Percentiles rank a stretch among this genome's conserved stretches.
These are phyloP conservation scores for Acmispon strigosus DNA, from an alignment of 306 rosid species.

Conservation along the genomic window DNA sequence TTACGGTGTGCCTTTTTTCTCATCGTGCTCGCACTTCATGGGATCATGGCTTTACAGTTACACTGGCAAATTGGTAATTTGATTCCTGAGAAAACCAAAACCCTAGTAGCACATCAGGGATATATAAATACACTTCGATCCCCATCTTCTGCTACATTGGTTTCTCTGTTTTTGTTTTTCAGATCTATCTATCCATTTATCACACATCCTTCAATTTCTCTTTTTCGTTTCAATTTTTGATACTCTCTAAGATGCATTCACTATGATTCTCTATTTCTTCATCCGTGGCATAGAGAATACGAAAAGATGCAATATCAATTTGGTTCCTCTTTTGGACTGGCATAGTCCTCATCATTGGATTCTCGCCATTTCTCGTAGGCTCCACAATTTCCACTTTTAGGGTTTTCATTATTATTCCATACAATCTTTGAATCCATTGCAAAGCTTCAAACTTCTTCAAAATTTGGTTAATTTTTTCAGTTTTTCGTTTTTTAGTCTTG, in stretches of 20 bases:
- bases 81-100: neutral
- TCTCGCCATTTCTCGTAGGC: slow-evolving; percentile 62
- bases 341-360: slow-evolving; percentile 32
- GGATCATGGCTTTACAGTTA: neutral
- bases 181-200: neutral
- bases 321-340: slow-evolving; percentile 54
- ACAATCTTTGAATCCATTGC: neutral
- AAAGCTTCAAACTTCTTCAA: neutral
- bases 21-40: no score
- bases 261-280: slow-evolving; percentile 37
- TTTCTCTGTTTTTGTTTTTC: neutral
- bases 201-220: neutral
- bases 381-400: slow-evolving; percentile 23
- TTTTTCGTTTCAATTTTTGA: no score
- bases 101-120: slow-evolving; percentile 2
- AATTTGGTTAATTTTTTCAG: neutral
- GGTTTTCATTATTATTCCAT: neutral
- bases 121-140: neutral
- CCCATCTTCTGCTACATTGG: rapidly evolving
- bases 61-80: neutral
- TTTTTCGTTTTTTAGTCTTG: neutral
- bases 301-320: slow-evolving; percentile 45
- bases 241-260: slow-evolving; percentile 16
- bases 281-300: slow-evolving; percentile 27
- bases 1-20: no score